phyloP scores from a whole-genome alignment of 331 rosid species.

The Malus hybrid region DNA sequence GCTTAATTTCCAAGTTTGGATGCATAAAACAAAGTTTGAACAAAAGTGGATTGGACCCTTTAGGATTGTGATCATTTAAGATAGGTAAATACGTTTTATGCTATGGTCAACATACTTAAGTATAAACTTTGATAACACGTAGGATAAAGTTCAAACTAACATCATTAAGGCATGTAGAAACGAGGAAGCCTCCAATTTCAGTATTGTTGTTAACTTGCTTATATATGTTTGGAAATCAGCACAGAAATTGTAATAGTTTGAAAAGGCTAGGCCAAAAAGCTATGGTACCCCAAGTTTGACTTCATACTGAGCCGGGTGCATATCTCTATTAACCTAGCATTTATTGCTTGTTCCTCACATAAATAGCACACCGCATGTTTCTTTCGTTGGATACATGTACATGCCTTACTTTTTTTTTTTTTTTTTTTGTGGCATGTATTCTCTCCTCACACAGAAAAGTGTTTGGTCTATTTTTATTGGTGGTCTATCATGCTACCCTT shows the following conservation, averaged over 20 bases:
- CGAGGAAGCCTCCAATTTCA: not conserved
- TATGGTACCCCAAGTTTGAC: not conserved
- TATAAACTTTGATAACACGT: not conserved
- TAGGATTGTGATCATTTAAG: not conserved
- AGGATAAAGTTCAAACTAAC: not conserved
- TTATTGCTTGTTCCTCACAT: not conserved
- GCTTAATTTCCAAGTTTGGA: constrained; percentile 5
- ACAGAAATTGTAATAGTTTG: not conserved
- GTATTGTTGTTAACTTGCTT: no score
- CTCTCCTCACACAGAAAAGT: not conserved
- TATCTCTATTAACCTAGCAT: not conserved
- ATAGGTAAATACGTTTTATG: not conserved
- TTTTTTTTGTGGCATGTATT: not conserved
- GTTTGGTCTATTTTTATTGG: not conserved
- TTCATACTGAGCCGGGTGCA: not conserved
- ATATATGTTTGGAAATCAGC: no score
- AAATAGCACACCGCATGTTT: not conserved
- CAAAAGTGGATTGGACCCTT: not conserved
- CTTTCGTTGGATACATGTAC: not conserved
- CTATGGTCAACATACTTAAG: not conserved
- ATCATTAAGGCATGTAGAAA: not conserved
- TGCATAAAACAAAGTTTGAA: constrained; percentile 14
- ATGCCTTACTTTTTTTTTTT: not conserved
- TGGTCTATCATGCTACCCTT: not conserved
- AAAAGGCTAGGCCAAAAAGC: not conserved